Base-by-base conservation (phyloP, 1,284 basidiomycete genomes). In the Ceratobasidium sp. region DNA sequence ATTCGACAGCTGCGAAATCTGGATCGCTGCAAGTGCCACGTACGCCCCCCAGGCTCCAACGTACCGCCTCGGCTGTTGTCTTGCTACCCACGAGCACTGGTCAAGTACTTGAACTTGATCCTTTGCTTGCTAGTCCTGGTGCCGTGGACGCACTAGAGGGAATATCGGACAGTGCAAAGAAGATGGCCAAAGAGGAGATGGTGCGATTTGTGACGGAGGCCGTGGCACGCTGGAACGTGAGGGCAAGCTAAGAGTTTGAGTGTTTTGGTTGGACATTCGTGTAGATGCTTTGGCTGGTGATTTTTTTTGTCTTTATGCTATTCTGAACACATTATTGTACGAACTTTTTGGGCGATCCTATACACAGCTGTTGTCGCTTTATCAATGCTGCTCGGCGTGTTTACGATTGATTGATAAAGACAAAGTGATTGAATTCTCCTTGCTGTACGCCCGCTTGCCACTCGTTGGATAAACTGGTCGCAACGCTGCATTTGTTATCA, bases 111-210 rank as follows among this genome's bases (percentile, higher is more conserved):
- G 90, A 92, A 79, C 92, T 93, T 76, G 89, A 93, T 76, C 90
- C 92, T 4, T 80, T 92, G 53, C 83, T 84, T 62, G 90, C 91
- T 0, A 89, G 89, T 0, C 90, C 90, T 0, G 83, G 85, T 1
- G 83, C 88, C 52, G 81, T 93, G 43, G 90, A 92, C 76, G 87
- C 85, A 52, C 82, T 93, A 12, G 88, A 91, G 72, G 91, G 90
- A 2, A 90, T 93, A 72, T 87, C 90, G 0, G 87, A 89, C 72
- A 90, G 89, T 76, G 90, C 92, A 43, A 93, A 92, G 84, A 91
- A 90, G 78, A 87, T 91, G 76, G 91, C 90, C 14, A 87, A 86
- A 76, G 85, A 88, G 62, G 91, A 92, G 75, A 90, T 92, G 86
- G 83, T 86, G 3, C 82, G 86, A 71, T 81, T 93, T 39, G 86